phyloP scores from a whole-genome alignment of 805 yeast species.

The Candida nitratophila region DNA sequence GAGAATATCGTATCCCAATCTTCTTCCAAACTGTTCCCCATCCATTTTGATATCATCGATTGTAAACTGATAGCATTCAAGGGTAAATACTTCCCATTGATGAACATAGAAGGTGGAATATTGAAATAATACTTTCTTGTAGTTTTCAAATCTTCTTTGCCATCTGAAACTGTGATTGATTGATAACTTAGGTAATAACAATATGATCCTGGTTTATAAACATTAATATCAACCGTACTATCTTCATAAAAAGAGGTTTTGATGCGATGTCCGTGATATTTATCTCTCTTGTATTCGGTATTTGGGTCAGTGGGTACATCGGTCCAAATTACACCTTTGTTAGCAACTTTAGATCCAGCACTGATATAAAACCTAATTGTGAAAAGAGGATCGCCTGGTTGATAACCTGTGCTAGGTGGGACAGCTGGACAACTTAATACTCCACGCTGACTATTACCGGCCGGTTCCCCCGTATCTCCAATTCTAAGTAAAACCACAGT shows the following conservation, averaged over 20 bases:
- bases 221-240: constrained; percentile 48
- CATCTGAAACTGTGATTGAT: constrained; percentile 20
- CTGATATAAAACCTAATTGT: constrained; percentile 55
- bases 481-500: constrained; percentile 39
- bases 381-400: constrained; percentile 32
- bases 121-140: constrained; percentile 66
- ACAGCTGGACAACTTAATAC: constrained; percentile 45
- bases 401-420: constrained; percentile 26
- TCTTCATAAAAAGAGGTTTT: constrained; percentile 59
- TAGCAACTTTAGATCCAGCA: constrained; percentile 68
- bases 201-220: constrained; percentile 73
- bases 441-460: constrained; percentile 32
- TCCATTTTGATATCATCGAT: constrained; percentile 86
- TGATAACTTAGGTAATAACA: constrained; percentile 63
- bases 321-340: constrained; percentile 66
- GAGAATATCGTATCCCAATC: constrained; percentile 65
- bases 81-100: constrained; percentile 52
- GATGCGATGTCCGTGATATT: constrained; percentile 45
- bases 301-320: constrained; percentile 51
- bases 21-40: constrained; percentile 48
- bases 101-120: constrained; percentile 67
- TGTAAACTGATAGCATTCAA: constrained; percentile 77
- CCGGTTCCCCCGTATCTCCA: constrained; percentile 42
- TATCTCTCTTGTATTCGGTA: constrained; percentile 46
- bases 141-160: constrained; percentile 25